Evolutionary conservation across 345 rosid genomes (phyloP), one percentile per base, ranked within the genome.

Genomic region (Ricinus communis): DNA sequence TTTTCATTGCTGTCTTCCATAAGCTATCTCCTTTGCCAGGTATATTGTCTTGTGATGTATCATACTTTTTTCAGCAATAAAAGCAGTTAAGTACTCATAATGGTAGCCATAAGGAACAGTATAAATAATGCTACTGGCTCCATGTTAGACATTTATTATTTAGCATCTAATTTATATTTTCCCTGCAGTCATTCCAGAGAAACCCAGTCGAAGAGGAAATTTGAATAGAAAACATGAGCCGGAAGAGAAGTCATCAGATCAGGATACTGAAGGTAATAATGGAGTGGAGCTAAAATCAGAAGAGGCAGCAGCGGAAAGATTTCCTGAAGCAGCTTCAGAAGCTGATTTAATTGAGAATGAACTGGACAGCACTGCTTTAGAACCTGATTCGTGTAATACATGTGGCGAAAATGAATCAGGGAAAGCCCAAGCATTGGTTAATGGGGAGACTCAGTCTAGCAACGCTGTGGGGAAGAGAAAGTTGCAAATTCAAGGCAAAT

Each of bases 401-500:
- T 68, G 68, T 71, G 83, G 68, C 33, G 79, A 79, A 71, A 74
- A 62, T 69, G 69, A 76, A 59, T 46, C 75, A 1, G 88, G 77
- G 62, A 87, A 82, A 47, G 68, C 74, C 30, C 66, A 75, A 52
- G 68, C 28, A 16, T 62, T 71, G 21, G 80, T 33, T 55, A 71
- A 81, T 28, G 80, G 55, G 82, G 83, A 83, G 82, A 66, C 76
- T 45, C 79, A 80, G 33, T 54, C 82, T n/a, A 80, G 64, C 60
- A 82, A 79, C 58, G 78, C 56, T 0, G 85, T 84, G 62, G 86
- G 80, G 59, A 89, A 90, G 85, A 85, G 97, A 67, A 92, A 92
- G 82, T 80, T 90, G 81, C 98, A 94, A 77, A 88, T 81, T 55
- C 98, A 91, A 80, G 97, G 97, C 79, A 93, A 81, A 76, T 96